Conservation (phyloP, 805 yeast species). For the Debaryomyces hansenii region DNA sequence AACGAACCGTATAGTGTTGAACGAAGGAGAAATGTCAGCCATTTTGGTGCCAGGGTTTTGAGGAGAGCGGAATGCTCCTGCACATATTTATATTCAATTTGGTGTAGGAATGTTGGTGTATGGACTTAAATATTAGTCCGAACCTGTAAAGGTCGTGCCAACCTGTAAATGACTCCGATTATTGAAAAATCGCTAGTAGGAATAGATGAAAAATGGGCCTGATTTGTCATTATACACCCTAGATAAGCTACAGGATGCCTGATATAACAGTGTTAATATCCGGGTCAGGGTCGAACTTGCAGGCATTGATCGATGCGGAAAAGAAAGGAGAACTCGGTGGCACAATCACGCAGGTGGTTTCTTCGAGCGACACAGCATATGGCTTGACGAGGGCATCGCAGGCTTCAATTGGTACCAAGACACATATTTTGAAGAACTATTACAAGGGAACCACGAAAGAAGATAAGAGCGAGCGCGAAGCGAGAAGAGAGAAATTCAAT, state of each 20-base stretch:
- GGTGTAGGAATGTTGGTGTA: too few species aligned
- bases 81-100: too few species aligned
- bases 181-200: too few species aligned
- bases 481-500: slow-evolving; percentile 72
- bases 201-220: too few species aligned
- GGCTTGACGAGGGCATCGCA: slow-evolving; percentile 79
- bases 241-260: background rate
- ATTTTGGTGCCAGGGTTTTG: too few species aligned
- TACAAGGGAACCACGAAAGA: slow-evolving; percentile 75
- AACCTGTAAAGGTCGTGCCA: too few species aligned
- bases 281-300: slow-evolving; percentile 94
- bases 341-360: slow-evolving; percentile 72
- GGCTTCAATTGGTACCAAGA: slow-evolving; percentile 67
- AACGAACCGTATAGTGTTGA: too few species aligned
- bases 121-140: too few species aligned
- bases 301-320: slow-evolving; percentile 84
- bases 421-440: slow-evolving; percentile 71
- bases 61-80: too few species aligned
- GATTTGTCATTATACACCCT: too few species aligned
- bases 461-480: slow-evolving; percentile 53
- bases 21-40: too few species aligned
- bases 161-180: too few species aligned
- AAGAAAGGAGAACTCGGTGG: slow-evolving; percentile 44
- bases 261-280: slow-evolving; percentile 79
- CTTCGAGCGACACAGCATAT: slow-evolving; percentile 83